Percentiles rank a stretch among this genome's conserved stretches.
Conservation (phyloP, 768 basidiomycete genomes). For the Hypholoma sublateritium region DNA sequence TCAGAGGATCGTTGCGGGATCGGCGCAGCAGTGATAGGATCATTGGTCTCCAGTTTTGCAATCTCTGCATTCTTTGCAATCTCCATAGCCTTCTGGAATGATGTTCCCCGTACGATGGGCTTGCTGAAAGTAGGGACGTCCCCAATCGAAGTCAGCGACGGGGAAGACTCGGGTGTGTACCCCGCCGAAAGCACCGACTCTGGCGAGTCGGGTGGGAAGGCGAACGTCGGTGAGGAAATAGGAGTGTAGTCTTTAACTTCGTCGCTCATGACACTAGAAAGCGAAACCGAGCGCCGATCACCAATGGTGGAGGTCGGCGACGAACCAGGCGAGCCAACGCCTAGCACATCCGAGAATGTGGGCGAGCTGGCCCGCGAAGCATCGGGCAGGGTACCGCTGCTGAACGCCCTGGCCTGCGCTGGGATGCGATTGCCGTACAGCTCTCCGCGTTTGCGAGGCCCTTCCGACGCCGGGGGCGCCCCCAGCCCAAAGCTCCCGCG, state of each 20-base stretch:
- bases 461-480: constrained; percentile 54
- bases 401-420: constrained; percentile 32
- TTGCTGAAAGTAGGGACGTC: constrained; percentile 18
- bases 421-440: constrained; percentile 75
- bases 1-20: background rate
- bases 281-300: constrained; percentile 32
- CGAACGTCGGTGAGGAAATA: constrained; percentile 28
- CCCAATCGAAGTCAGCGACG: constrained; percentile 9
- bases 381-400: constrained; percentile 22
- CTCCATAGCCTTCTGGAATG: constrained; percentile 41
- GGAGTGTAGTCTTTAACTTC: constrained; percentile 25
- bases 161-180: constrained; percentile 15
- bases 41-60: constrained; percentile 21
- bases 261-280: constrained; percentile 24
- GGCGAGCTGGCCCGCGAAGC: constrained; percentile 26
- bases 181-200: constrained; percentile 7
- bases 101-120: constrained; percentile 27
- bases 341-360: constrained; percentile 13
- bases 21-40: constrained; percentile 13
- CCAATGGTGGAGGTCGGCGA: constrained; percentile 11
- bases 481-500: constrained; percentile 72
- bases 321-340: constrained; percentile 6
- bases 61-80: constrained; percentile 38
- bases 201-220: constrained; percentile 28
- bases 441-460: constrained; percentile 56